phyloP scores from a whole-genome alignment of 441 rosid genomes.

The Jatropha multifida region DNA sequence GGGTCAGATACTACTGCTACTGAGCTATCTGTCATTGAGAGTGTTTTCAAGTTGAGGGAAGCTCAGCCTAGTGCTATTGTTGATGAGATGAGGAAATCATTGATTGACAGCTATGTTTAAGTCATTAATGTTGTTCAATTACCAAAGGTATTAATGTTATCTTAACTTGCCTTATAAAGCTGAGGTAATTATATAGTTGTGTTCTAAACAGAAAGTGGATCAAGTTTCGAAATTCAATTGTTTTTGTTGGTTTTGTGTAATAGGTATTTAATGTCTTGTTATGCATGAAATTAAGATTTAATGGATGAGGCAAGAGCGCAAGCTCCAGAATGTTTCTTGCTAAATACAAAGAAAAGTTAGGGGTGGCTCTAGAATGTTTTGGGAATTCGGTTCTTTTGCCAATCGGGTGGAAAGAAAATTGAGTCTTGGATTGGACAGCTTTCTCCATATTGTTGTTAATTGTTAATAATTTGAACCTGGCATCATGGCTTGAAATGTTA shows the following conservation, averaged over 20 bases:
- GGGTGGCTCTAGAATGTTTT: background rate
- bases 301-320: no score
- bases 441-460: no score
- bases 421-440: no score
- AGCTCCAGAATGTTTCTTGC: background rate
- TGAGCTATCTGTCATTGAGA: constrained; percentile 81
- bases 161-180: background rate
- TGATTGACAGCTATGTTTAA: constrained; percentile 79
- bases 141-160: background rate
- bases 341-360: background rate
- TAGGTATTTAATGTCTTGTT: no score
- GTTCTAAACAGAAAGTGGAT: background rate
- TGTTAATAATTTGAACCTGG: no score
- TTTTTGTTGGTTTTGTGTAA: no score
- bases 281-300: no score
- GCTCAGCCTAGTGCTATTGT: constrained; percentile 80
- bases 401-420: no score
- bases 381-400: background rate
- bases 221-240: background rate
- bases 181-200: background rate
- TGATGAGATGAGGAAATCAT: constrained; percentile 88
- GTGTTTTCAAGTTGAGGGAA: constrained; percentile 89
- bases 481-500: no score
- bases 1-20: constrained; percentile 95
- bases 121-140: background rate